Percentiles rank a stretch among this genome's conserved stretches.
Conservation (phyloP, 352 stramenopile genomes). For the Elongisporangium prolatum region DNA sequence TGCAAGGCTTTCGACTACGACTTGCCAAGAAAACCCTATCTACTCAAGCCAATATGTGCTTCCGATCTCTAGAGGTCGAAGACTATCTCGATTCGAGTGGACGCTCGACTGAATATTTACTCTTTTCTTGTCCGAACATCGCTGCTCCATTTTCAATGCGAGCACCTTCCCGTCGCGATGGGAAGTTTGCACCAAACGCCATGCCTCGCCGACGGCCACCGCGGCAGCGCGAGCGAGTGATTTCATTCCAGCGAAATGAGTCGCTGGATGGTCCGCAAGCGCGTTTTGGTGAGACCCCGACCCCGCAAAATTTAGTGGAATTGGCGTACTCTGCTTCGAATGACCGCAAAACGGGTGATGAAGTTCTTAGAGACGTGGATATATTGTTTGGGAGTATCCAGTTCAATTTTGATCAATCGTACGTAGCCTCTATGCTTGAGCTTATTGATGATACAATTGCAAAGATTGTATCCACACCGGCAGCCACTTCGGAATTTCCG, state of each 20-base stretch:
- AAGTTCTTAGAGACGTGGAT: conserved; percentile 55
- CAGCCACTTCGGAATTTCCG: conserved; percentile 11
- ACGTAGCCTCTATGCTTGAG: conserved; percentile 72
- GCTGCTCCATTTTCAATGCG: conserved; percentile 55
- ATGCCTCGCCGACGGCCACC: conserved; percentile 22
- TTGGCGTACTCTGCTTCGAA: conserved; percentile 53
- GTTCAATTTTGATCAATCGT: conserved; percentile 82
- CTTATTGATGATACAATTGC: conserved; percentile 66
- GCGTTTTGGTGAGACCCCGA: conserved; percentile 8
- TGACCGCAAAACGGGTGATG: conserved; percentile 51
- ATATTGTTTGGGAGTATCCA: conserved; percentile 72
- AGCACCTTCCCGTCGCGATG: conserved; percentile 36
- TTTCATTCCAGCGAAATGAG: conserved; percentile 44
- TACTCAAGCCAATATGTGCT: conserved; percentile 58
- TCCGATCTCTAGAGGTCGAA: conserved; percentile 75
- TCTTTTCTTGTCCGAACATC: conserved; percentile 79
- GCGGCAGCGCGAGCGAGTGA: conserved; percentile 56
- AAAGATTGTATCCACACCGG: conserved; percentile 30
- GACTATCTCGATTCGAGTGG: conserved; percentile 60
- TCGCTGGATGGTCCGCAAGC: conserved; percentile 8
- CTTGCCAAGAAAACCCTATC: conserved; percentile 80
- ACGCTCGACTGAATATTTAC: conserved; percentile 62
- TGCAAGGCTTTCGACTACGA: conserved; percentile 80
- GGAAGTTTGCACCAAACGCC: conserved; percentile 23
- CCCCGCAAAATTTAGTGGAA: conserved; percentile 57